phyloP scores from a whole-genome alignment of 495 filamentous ascomycete species.

The Cryomyces minteri region DNA sequence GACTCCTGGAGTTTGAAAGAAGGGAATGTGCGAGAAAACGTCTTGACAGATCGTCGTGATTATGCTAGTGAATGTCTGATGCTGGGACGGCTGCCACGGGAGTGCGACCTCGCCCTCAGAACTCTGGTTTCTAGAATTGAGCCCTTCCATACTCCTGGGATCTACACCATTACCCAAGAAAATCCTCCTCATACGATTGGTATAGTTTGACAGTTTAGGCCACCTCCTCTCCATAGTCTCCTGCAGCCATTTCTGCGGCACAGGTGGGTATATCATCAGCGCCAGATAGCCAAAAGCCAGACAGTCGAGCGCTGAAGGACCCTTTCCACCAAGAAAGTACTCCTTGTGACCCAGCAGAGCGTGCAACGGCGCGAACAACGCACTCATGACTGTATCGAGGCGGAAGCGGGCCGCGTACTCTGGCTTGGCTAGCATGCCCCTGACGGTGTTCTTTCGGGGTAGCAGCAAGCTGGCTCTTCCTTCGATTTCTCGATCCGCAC shows the following conservation, averaged over 20 bases:
- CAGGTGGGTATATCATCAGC: conserved; percentile 47
- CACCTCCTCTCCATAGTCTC: conserved; percentile 40
- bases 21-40: too few species aligned
- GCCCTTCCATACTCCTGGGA: background rate
- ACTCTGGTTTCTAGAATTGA: background rate
- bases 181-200: background rate
- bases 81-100: background rate
- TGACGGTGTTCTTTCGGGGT: conserved; percentile 14
- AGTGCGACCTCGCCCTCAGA: background rate
- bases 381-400: conserved; percentile 46
- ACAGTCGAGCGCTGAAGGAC: conserved; percentile 55
- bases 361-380: conserved; percentile 50
- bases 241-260: conserved; percentile 55
- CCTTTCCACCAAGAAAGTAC: conserved; percentile 29
- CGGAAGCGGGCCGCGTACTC: conserved; percentile 36
- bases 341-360: conserved; percentile 37
- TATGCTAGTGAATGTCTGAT: background rate
- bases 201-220: conserved; percentile 21
- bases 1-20: too few species aligned
- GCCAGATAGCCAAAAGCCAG: conserved; percentile 59
- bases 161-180: background rate
- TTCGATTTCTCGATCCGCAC: conserved; percentile 3
- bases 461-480: conserved; percentile 7
- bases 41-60: too few species aligned
- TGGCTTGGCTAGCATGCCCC: conserved; percentile 13